Percentiles rank a stretch among this genome's conserved stretches.
These are phyloP conservation scores for Cladosporium colombiae DNA, from an alignment of 2,329 filamentous ascomycete genomes.

Conservation along the genomic window DNA sequence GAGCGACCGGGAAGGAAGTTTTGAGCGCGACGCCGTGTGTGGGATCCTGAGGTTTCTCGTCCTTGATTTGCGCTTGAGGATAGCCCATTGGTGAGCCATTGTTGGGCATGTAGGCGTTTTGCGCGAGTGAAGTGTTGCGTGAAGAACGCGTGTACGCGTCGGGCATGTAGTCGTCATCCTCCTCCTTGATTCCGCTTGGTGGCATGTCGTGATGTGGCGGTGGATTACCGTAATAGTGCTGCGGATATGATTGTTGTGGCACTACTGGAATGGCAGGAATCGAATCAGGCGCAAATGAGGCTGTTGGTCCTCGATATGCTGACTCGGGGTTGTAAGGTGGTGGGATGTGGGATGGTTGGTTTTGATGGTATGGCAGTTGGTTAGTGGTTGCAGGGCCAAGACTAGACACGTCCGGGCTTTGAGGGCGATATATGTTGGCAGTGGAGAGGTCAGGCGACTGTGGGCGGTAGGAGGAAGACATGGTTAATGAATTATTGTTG, in stretches of 20 bases:
- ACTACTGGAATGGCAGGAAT: constrained; percentile 21
- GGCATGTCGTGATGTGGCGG: constrained; percentile 26
- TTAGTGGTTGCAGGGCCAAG: constrained; percentile 32
- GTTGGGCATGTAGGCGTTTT: constrained; percentile 18
- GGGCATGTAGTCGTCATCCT: constrained; percentile 37
- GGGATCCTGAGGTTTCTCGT: constrained; percentile 31
- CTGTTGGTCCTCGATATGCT: constrained; percentile 13
- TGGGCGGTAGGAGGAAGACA: constrained; percentile 17
- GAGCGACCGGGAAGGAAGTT: constrained; percentile 94
- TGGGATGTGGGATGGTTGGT: constrained; percentile 19
- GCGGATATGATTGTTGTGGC: constrained; percentile 26
- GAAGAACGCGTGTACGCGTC: constrained; percentile 25
- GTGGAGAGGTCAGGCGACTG: constrained; percentile 22
- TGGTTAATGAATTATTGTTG: constrained; percentile 13
- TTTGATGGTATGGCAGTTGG: constrained; percentile 23
- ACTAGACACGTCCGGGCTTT: constrained; percentile 40
- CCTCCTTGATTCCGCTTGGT: constrained; percentile 29
- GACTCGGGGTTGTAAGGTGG: constrained; percentile 15
- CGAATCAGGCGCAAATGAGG: constrained; percentile 11
- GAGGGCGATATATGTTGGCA: constrained; percentile 46
- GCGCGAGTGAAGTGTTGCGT: constrained; percentile 22
- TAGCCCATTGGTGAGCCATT: constrained; percentile 18
- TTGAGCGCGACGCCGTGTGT: constrained; percentile 68
- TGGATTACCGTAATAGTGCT: constrained; percentile 16
- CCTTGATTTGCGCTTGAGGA: constrained; percentile 22